phyloP scores from a whole-genome alignment of 768 basidiomycete species.

The Boletus rubroflammeus region DNA sequence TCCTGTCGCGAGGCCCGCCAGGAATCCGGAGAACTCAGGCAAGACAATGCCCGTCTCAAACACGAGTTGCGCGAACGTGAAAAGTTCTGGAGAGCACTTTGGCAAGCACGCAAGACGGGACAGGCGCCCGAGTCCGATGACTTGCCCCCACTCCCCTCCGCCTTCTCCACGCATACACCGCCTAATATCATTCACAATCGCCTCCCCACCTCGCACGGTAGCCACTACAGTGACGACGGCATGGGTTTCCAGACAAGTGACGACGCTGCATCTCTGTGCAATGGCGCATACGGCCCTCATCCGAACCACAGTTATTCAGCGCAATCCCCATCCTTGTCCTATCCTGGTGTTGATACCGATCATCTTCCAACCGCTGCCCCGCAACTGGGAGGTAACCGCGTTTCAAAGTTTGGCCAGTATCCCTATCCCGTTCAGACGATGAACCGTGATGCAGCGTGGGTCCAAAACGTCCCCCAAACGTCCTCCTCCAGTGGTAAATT shows the following conservation, averaged over 20 bases:
- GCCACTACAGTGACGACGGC: constrained; percentile 37
- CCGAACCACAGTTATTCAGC: constrained; percentile 38
- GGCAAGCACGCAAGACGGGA: constrained; percentile 58
- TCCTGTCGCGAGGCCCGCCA: constrained; percentile 66
- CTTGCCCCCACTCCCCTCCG: constrained; percentile 46
- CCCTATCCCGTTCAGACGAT: constrained; percentile 37
- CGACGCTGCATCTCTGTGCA: constrained; percentile 42
- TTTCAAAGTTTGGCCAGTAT: constrained; percentile 53
- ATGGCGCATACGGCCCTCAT: constrained; percentile 42
- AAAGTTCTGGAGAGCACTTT: constrained; percentile 67
- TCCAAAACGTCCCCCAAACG: constrained; percentile 28
- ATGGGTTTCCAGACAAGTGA: constrained; percentile 50
- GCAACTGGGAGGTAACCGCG: constrained; percentile 40
- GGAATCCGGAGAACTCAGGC: constrained; percentile 58
- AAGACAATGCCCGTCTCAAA: constrained; percentile 62
- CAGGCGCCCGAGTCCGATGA: constrained; percentile 52
- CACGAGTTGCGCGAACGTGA: constrained; percentile 70
- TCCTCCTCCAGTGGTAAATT: constrained; percentile 32
- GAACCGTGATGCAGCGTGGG: constrained; percentile 30
- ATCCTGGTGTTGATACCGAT: constrained; percentile 32
- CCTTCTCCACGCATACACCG: constrained; percentile 36
- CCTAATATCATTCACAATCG: constrained; percentile 33
- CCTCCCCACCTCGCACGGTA: constrained; percentile 37
- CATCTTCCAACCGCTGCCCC: constrained; percentile 28
- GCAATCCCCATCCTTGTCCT: constrained; percentile 48